Evolutionary conservation across 345 rosid species (phyloP).

Genomic region (Bruguiera sexangula): DNA sequence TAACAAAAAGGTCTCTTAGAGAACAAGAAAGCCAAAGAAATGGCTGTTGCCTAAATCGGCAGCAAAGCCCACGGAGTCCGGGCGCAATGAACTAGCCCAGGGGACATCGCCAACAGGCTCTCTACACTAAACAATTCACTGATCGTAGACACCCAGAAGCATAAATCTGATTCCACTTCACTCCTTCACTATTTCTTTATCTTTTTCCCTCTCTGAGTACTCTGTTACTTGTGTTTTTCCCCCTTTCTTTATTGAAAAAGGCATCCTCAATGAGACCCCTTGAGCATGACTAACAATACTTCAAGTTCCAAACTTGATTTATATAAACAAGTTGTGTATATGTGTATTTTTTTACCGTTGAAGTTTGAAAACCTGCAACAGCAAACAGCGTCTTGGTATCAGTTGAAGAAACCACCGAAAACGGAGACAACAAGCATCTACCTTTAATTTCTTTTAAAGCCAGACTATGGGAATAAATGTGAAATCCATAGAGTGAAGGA

Average conservation of each 20-base stretch:
- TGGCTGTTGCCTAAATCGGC: constrained; percentile 50
- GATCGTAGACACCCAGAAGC: constrained; percentile 41
- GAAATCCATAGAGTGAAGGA: constrained; percentile 24
- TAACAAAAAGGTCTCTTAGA: constrained; percentile 46
- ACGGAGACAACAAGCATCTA: constrained; percentile 81
- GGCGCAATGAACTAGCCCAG: constrained; percentile 42
- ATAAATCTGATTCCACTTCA: constrained; percentile 49
- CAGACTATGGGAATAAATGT: constrained; percentile 36
- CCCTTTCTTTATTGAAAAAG: constrained; percentile 23
- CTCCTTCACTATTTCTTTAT: constrained; percentile 28
- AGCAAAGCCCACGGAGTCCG: constrained; percentile 71
- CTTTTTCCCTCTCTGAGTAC: constrained; percentile 24
- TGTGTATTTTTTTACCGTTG: constrained; percentile 38
- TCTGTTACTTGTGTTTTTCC: constrained; percentile 27
- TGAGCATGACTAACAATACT: constrained; percentile 28
- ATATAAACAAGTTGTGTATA: constrained; percentile 15
- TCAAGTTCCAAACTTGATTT: constrained; percentile 63
- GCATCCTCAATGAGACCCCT: constrained; percentile 21
- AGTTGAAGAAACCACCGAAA: constrained; percentile 69
- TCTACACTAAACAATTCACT: constrained; percentile 44
- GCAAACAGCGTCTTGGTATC: constrained; percentile 84
- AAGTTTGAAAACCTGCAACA: constrained; percentile 64
- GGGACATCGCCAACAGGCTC: constrained; percentile 54
- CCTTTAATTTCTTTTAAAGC: constrained; percentile 18
- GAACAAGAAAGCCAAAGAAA: constrained; percentile 43